Conservation (phyloP, 495 filamentous ascomycete genomes). For the Podospora sp. region DNA sequence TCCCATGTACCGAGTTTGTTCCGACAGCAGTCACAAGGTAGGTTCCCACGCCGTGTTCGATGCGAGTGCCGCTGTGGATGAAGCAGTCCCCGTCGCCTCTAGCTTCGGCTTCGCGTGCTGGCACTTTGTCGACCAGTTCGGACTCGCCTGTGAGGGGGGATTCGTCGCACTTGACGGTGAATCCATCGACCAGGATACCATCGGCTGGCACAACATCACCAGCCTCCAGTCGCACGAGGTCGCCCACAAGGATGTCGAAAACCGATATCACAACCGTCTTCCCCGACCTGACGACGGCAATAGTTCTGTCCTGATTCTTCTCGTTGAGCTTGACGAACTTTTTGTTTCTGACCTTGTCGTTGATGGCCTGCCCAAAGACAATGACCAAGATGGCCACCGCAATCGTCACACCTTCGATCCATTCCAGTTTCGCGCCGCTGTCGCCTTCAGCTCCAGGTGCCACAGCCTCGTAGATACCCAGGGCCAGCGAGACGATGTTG, state of each 20-base stretch:
- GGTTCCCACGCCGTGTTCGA: slow-evolving; percentile 7
- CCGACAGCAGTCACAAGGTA: slow-evolving; percentile 15
- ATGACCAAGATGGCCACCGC: slow-evolving; percentile 71
- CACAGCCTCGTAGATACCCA: slow-evolving; percentile 67
- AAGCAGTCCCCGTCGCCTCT: not conserved
- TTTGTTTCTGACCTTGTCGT: slow-evolving; percentile 72
- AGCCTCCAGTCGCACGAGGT: slow-evolving; percentile 68
- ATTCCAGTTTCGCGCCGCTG: slow-evolving; percentile 60
- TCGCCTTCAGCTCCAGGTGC: slow-evolving; percentile 40
- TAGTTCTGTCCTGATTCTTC: slow-evolving; percentile 72
- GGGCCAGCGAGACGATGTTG: slow-evolving; percentile 57
- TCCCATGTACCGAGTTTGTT: not conserved
- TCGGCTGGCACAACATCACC: slow-evolving; percentile 74
- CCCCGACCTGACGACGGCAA: slow-evolving; percentile 73
- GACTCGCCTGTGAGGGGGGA: slow-evolving; percentile 81
- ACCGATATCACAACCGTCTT: slow-evolving; percentile 67
- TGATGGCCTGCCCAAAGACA: slow-evolving; percentile 59
- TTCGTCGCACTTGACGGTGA: slow-evolving; percentile 74
- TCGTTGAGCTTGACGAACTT: slow-evolving; percentile 74
- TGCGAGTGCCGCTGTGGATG: not conserved
- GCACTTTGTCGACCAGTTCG: slow-evolving; percentile 69
- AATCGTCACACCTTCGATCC: slow-evolving; percentile 77
- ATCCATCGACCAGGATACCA: slow-evolving; percentile 65
- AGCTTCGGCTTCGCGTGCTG: slow-evolving; percentile 48
- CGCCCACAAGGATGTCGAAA: slow-evolving; percentile 68